Conservation (phyloP, 345 rosid genomes). For the Hibiscus mutabilis region DNA sequence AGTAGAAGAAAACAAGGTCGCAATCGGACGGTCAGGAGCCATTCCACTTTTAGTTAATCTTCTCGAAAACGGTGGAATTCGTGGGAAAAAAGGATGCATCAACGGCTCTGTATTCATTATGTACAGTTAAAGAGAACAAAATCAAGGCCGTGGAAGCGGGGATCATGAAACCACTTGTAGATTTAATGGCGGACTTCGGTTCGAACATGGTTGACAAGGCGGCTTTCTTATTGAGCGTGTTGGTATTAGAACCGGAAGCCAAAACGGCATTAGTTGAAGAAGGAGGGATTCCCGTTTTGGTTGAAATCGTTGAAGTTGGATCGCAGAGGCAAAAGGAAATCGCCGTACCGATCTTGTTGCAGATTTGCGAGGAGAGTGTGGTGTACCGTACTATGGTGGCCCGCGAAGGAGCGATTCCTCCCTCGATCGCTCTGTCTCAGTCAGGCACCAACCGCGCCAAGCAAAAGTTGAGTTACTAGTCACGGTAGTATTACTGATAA, state of each 20-base stretch:
- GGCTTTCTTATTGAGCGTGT: slow-evolving; percentile 51
- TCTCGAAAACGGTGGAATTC: slow-evolving; percentile 54
- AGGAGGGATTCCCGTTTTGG: slow-evolving; percentile 23
- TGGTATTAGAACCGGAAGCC: slow-evolving; percentile 58
- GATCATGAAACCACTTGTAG: slow-evolving; percentile 76
- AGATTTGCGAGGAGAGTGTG: slow-evolving; percentile 61
- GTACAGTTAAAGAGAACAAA: slow-evolving; percentile 78
- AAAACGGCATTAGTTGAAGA: slow-evolving; percentile 61
- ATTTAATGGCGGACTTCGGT: slow-evolving; percentile 86
- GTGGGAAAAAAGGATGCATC: slow-evolving; percentile 92
- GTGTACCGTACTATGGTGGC: slow-evolving; percentile 63
- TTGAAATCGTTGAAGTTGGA: slow-evolving; percentile 80
- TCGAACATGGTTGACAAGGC: slow-evolving; percentile 97
- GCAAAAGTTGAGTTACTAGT: slow-evolving; percentile 42
- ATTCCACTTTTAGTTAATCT: slow-evolving; percentile 62
- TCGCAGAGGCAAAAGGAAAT: slow-evolving; percentile 85
- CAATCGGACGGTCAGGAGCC: slow-evolving; percentile 91
- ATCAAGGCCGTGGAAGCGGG: slow-evolving; percentile 68
- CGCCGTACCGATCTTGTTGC: slow-evolving; percentile 52
- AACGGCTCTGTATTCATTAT: slow-evolving; percentile 74
- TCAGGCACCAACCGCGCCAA: slow-evolving; percentile 83
- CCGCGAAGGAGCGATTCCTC: slow-evolving; percentile 94
- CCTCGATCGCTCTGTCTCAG: slow-evolving; percentile 70
- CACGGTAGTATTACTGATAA: background rate
- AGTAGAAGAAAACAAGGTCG: slow-evolving; percentile 61